Evolutionary conservation across 2,329 filamentous ascomycete species (phyloP), one percentile per base, ranked within the genome.

Genomic region (Hypoxylon sp.): DNA sequence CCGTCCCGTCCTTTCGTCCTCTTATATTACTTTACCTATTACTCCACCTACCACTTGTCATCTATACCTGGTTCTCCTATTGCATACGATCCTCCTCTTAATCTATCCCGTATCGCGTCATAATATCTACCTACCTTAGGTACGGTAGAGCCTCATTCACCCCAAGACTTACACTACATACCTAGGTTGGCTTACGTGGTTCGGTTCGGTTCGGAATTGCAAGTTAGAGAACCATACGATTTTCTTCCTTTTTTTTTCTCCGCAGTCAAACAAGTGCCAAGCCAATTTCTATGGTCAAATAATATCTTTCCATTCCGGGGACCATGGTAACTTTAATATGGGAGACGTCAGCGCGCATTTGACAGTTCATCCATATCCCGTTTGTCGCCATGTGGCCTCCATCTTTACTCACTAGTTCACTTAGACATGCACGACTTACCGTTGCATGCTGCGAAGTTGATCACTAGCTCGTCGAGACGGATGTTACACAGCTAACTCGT

Each of bases 271-370:
- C 35, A 37, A 13, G 11, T 37, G 26, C 26, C 26, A 26, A 26
- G 26, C 26, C 26, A 26, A 26, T 26, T 26, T 4, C 2, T 26
- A 26, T 26, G 26, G 4, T 6, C 26, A 26, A 31, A 31, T 31
- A 31, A 31, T 31, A 31, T 31, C 29, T 31, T 9, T 9, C 29
- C 29, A 9, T 31, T 31, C 29, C 6, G 2, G 1, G 29, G 29
- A 31, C 29, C 29, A 31, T 31, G 29, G 29, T 9, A 31, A 31
- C 8, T 37, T 37, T 39, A 37, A 39, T 24, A 44, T 29, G 13
- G 37, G 14, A 59, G 39, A 52, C 54, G 55, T 55, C 44, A 51
- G 51, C 33, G 24, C 59, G 52, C 42, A 55, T 62, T 62, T 17
- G 46, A 50, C 46, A 29, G 9, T 31, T 50, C 46, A 4, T 47